phyloP scores from a whole-genome alignment of 345 rosid species.

The Murraya paniculata region DNA sequence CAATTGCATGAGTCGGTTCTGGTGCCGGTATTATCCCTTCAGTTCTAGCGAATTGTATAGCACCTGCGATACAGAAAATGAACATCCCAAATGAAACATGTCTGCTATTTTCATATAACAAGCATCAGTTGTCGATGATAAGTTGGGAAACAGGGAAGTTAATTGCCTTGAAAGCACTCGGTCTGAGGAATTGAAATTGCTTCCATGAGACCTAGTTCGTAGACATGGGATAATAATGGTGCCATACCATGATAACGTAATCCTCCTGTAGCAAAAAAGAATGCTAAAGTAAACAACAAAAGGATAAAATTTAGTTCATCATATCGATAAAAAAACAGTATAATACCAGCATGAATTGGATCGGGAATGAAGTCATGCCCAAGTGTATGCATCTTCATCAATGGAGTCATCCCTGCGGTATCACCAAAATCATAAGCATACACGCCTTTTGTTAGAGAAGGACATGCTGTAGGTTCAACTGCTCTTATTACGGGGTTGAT shows the following conservation, averaged over 20 bases:
- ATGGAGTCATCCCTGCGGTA: constrained; percentile 86
- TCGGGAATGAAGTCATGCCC: constrained; percentile 97
- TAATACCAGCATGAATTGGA: constrained; percentile 90
- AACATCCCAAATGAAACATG: background rate
- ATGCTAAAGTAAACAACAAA: constrained; percentile 7
- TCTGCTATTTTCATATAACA: background rate
- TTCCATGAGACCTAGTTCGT: constrained; percentile 80
- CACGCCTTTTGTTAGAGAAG: constrained; percentile 80
- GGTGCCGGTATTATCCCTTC: constrained; percentile 96
- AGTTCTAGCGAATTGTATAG: constrained; percentile 75
- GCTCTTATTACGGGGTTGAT: constrained; percentile 81
- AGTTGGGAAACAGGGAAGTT: background rate
- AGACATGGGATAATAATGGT: constrained; percentile 80
- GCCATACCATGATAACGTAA: constrained; percentile 96
- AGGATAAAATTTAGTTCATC: background rate
- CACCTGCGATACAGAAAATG: constrained; percentile 48
- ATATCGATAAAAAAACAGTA: background rate
- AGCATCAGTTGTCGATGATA: background rate
- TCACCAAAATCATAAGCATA: constrained; percentile 91
- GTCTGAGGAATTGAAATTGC: constrained; percentile 82
- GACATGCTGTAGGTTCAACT: constrained; percentile 90
- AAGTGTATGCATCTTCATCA: constrained; percentile 99
- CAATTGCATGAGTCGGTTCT: constrained; percentile 91
- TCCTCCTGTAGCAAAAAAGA: constrained; percentile 53
- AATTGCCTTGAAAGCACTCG: constrained; percentile 75